Conservation (phyloP, 1,284 basidiomycete genomes). For the Chalciporus sp. region DNA sequence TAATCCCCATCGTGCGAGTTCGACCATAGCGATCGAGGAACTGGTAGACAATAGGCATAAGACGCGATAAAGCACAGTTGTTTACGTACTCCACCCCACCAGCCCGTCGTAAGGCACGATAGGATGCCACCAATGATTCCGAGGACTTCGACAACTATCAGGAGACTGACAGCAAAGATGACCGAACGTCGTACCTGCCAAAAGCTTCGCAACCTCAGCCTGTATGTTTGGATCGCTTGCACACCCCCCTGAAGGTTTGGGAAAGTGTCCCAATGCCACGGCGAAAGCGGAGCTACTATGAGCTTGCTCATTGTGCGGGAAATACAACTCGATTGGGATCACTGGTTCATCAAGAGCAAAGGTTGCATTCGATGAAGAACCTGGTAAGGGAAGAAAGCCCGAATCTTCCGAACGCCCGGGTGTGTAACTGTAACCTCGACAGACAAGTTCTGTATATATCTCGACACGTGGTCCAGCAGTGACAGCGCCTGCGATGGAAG, state of each 20-base stretch:
- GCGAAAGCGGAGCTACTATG: not conserved
- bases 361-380: not conserved
- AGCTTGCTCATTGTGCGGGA: not conserved
- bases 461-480: conserved; percentile 8
- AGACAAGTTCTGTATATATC: conserved; percentile 10
- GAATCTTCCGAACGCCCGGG: not conserved
- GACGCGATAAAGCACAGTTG: not conserved
- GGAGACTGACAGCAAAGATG: not conserved
- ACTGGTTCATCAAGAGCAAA: not conserved
- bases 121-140: conserved; percentile 7
- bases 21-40: conserved; percentile 7
- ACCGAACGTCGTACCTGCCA: not conserved
- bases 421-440: not conserved
- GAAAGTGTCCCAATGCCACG: not conserved
- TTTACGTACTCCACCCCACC: conserved; percentile 9
- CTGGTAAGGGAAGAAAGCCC: too few relatives aligned
- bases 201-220: not conserved
- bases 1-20: conserved; percentile 4
- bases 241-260: not conserved
- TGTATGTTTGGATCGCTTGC: not conserved
- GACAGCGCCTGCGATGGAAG: conserved; percentile 3
- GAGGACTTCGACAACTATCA: not conserved
- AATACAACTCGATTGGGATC: not conserved
- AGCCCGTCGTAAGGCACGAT: conserved; percentile 5
- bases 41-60: not conserved